A percentile compares a stretch with the other conserved stretches of the same genome.
phyloP scores from a whole-genome alignment of 1,284 basidiomycete species.

The Heterobasidion parviporum region DNA sequence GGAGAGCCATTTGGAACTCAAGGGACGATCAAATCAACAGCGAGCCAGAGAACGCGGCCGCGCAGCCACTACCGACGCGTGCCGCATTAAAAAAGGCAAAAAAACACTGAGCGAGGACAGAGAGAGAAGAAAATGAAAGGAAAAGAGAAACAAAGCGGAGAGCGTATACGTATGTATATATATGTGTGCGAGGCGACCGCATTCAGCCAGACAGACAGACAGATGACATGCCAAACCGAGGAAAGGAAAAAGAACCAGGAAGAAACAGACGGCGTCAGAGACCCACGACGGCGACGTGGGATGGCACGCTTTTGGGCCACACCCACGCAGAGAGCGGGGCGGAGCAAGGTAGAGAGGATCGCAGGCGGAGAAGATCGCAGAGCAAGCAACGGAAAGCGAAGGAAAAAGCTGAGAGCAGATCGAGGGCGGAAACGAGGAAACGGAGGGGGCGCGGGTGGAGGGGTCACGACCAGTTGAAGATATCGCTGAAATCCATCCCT shows the following conservation, averaged over 20 bases:
- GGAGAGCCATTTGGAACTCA: background rate
- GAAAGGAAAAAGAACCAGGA: background rate
- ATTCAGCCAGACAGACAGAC: background rate
- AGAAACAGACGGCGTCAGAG: background rate
- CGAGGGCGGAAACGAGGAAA: background rate
- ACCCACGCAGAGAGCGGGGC: background rate
- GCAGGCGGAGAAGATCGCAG: background rate
- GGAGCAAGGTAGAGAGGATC: background rate
- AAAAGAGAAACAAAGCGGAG: background rate
- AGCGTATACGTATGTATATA: background rate
- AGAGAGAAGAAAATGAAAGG: background rate
- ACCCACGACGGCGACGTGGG: background rate
- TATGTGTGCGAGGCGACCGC: background rate
- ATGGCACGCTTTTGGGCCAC: background rate
- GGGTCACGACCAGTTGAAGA: slow-evolving; percentile 4
- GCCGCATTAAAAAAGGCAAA: no score
- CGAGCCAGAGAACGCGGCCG: background rate
- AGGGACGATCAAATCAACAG: background rate
- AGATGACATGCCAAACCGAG: background rate
- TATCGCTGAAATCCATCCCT: background rate
- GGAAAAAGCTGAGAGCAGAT: background rate
- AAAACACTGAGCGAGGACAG: background rate
- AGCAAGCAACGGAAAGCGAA: background rate
- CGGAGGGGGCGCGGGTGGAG: background rate
- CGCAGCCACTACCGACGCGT: no score